Conservation (phyloP, 306 rosid species). For the Ceratonia siliqua region DNA sequence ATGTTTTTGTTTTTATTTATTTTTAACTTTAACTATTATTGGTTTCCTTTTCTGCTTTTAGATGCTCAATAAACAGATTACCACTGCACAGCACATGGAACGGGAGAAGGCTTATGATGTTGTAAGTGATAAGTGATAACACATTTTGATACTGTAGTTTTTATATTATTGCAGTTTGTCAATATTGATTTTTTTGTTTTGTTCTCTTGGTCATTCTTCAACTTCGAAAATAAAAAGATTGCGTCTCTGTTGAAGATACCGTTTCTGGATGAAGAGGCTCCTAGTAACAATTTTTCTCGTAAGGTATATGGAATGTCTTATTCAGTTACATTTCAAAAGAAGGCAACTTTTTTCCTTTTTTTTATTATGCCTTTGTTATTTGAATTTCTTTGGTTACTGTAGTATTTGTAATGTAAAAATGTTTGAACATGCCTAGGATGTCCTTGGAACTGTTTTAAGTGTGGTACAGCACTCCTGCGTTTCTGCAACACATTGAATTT, state of each 20-base stretch:
- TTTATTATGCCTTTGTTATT: slow-evolving; percentile 28
- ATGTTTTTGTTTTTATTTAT: not conserved
- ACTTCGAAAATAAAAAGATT: slow-evolving; percentile 40
- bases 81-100: slow-evolving; percentile 75
- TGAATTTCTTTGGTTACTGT: slow-evolving; percentile 25
- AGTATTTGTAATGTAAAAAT: not conserved
- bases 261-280: slow-evolving; percentile 80
- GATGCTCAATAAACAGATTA: slow-evolving; percentile 76
- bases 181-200: not conserved
- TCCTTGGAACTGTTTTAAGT: slow-evolving; percentile 8
- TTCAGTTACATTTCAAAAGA: slow-evolving; percentile 27
- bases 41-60: slow-evolving; percentile 40
- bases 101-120: slow-evolving; percentile 85
- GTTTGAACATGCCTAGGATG: slow-evolving; percentile 3
- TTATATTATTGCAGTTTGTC: not conserved
- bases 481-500: slow-evolving; percentile 20
- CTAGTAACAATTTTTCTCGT: slow-evolving; percentile 75
- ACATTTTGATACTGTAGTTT: slow-evolving; percentile 14
- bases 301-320: slow-evolving; percentile 56
- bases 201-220: not conserved
- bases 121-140: slow-evolving; percentile 50
- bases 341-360: not conserved
- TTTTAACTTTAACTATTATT: slow-evolving; percentile 17
- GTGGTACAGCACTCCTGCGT: not conserved
- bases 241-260: slow-evolving; percentile 84